A percentile compares a stretch with the other conserved stretches of the same genome.
Conservation (phyloP, 139 green algal species). For the Closterium sp. region DNA sequence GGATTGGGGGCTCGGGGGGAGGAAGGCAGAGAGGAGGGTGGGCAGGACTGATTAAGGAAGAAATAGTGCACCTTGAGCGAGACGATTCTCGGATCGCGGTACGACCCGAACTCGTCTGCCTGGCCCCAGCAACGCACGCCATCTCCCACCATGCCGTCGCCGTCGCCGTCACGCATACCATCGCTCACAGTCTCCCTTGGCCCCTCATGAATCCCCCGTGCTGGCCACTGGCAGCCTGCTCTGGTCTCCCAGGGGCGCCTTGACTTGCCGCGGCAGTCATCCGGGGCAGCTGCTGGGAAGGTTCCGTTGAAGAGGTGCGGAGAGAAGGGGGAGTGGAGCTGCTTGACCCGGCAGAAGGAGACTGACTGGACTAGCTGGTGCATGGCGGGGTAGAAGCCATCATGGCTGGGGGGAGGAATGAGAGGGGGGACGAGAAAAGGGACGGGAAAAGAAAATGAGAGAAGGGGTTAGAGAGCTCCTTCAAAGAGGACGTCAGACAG, state of each 20-base stretch:
- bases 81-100: constrained; percentile 13
- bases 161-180: not conserved
- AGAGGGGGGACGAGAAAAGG: no score
- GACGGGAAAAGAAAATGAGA: no score
- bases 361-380: not conserved
- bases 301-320: constrained; percentile 23
- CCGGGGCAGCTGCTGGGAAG: constrained; percentile 15
- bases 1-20: no score
- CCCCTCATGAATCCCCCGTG: no score
- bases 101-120: constrained; percentile 8
- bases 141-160: not conserved
- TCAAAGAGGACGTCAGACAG: no score
- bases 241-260: no score
- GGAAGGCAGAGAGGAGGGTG: no score
- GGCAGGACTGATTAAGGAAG: not conserved
- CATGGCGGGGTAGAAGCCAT: constrained; percentile 31
- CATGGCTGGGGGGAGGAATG: not conserved
- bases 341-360: constrained; percentile 46
- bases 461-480: no score
- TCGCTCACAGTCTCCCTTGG: not conserved
- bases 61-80: constrained; percentile 14
- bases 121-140: not conserved
- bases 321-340: constrained; percentile 43
- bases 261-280: constrained; percentile 29
- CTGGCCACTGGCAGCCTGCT: no score